A percentile compares a stretch with the other conserved stretches of the same genome.
phyloP scores from a whole-genome alignment of 2,329 filamentous ascomycete species.

The Calcarisporium arbuscula region DNA sequence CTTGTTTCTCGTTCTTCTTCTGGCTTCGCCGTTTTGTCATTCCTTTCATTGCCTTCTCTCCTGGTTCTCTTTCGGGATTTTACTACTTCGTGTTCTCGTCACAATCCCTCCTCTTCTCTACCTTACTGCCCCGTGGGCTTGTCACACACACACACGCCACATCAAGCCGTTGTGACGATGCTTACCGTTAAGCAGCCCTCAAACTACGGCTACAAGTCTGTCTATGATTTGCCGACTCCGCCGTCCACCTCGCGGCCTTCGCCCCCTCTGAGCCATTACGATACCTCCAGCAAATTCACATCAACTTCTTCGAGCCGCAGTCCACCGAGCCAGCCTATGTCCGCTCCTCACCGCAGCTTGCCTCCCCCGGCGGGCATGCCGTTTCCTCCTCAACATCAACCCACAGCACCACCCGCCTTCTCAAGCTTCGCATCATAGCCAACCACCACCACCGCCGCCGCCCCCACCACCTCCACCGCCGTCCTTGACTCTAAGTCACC shows the following conservation, averaged over 20 bases:
- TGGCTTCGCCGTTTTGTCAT: constrained; percentile 1
- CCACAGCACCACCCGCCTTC: constrained; percentile 18
- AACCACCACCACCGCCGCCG: constrained; percentile 16
- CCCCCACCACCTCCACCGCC: constrained; percentile 18
- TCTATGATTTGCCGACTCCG: constrained; percentile 57
- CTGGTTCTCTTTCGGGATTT: constrained; percentile 9
- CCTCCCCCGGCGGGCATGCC: constrained; percentile 63
- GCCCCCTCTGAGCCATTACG: constrained; percentile 46
- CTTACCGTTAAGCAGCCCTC: constrained; percentile 55
- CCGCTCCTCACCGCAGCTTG: constrained; percentile 62
- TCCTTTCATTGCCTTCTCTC: constrained; percentile 1
- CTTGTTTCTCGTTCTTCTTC: constrained; percentile 5
- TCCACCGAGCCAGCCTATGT: constrained; percentile 53
- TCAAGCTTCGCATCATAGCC: constrained; percentile 19
- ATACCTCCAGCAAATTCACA: constrained; percentile 35
- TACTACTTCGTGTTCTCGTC: constrained; percentile 5
- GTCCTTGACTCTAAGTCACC: too few relatives aligned
- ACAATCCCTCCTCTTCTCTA: constrained; percentile 5
- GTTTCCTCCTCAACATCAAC: constrained; percentile 43
- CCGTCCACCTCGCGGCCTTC: constrained; percentile 49
- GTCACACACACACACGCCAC: constrained; percentile 20
- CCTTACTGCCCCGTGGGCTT: constrained; percentile 5
- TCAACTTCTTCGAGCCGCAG: constrained; percentile 37
- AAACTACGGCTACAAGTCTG: constrained; percentile 52
- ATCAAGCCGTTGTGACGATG: constrained; percentile 39